Evolutionary conservation across 345 rosid genomes (phyloP).

Genomic region (Cochlearia excelsa): DNA sequence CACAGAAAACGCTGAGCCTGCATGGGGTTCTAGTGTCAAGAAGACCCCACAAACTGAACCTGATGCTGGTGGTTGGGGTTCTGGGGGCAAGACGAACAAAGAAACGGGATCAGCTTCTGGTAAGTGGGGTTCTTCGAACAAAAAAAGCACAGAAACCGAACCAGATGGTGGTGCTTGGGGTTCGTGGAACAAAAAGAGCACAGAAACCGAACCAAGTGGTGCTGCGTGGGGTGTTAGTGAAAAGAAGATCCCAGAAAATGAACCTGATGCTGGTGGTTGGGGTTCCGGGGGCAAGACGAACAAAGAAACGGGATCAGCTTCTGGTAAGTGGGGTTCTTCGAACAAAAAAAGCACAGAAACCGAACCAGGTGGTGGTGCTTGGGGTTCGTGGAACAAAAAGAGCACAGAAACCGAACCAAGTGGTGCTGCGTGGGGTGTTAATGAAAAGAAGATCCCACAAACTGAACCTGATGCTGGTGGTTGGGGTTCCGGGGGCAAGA

Average conservation of each 20-base stretch:
- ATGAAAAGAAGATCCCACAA: too few relatives aligned
- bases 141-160: not conserved
- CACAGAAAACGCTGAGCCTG: constrained; percentile 20
- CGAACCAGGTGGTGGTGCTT: constrained; percentile 21
- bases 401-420: not conserved
- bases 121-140: not conserved
- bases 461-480: not conserved
- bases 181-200: not conserved
- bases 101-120: not conserved
- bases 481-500: not conserved
- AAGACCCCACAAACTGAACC: constrained; percentile 9
- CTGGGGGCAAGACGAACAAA: not conserved
- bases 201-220: constrained; percentile 12
- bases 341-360: not conserved
- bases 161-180: constrained; percentile 1
- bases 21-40: not conserved
- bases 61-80: constrained; percentile 13
- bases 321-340: not conserved
- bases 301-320: not conserved
- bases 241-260: not conserved
- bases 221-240: too few relatives aligned
- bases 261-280: constrained; percentile 5
- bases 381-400: constrained; percentile 29
- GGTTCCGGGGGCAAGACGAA: not conserved
- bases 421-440: constrained; percentile 7